Percentiles rank a stretch among this genome's conserved stretches.
These are phyloP conservation scores for Ceratobasidium sp. DNA, from an alignment of 1,284 basidiomycete species.

Conservation along the genomic window DNA sequence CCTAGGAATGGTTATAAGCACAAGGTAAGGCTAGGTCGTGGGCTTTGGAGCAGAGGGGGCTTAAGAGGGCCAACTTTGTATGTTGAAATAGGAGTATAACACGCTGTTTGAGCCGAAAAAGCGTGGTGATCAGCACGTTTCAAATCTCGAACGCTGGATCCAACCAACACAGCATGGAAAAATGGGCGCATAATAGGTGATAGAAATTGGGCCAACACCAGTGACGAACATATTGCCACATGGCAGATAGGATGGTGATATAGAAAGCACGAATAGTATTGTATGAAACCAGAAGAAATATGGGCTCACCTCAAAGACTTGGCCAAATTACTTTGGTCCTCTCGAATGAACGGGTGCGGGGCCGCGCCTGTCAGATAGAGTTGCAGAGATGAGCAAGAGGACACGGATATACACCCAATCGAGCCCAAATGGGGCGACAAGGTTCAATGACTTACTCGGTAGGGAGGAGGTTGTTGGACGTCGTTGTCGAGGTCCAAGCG, in stretches of 20 bases:
- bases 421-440: no score
- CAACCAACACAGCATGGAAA: not conserved
- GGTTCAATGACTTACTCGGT: no score
- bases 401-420: no score
- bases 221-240: not conserved
- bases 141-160: not conserved
- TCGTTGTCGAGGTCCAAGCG: not conserved
- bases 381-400: not conserved
- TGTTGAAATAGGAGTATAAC: conserved; percentile 4
- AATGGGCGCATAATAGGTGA: no score
- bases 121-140: conserved; percentile 9
- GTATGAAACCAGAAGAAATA: not conserved
- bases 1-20: not conserved
- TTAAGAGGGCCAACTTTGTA: not conserved
- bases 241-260: not conserved
- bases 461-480: not conserved
- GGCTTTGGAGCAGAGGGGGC: conserved; percentile 19
- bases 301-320: no score
- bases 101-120: not conserved
- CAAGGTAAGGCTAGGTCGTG: not conserved
- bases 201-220: not conserved
- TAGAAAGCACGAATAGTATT: not conserved
- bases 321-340: not conserved
- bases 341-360: not conserved
- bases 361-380: not conserved